Evolutionary conservation across 768 basidiomycete species (phyloP).

Genomic region (Kwoniella heveanensis): DNA sequence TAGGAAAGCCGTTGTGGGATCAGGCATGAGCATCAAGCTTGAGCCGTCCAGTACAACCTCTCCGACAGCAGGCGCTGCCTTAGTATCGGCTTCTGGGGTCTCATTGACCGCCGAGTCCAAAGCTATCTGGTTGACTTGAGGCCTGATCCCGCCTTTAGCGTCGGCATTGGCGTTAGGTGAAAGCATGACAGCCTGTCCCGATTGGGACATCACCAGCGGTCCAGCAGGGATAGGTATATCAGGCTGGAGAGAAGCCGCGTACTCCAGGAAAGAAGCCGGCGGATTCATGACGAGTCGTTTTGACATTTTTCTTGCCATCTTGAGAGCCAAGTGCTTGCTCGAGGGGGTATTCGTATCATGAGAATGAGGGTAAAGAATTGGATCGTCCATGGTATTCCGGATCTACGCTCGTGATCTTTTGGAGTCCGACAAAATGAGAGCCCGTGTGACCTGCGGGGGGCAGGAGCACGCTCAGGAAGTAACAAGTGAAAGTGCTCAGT

Average conservation of each 20-base stretch:
- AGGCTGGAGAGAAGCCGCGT: constrained; percentile 23
- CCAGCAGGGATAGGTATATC: constrained; percentile 12
- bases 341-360: neutral
- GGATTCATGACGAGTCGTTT: constrained; percentile 46
- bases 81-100: neutral
- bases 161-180: neutral
- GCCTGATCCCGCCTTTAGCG: neutral
- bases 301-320: no score
- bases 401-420: neutral
- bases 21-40: constrained; percentile 1
- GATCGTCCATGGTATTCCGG: neutral
- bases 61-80: constrained; percentile 1
- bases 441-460: no score
- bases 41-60: constrained; percentile 16
- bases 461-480: no score
- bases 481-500: no score
- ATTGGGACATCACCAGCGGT: constrained; percentile 30
- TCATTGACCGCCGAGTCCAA: neutral
- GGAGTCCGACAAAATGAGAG: no score
- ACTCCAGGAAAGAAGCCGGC: constrained; percentile 39
- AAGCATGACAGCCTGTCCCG: constrained; percentile 42
- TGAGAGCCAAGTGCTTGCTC: no score
- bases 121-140: neutral
- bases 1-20: neutral
- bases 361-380: neutral